Base-by-base conservation (phyloP, 2,329 filamentous ascomycete species). In the Xylaria polymorpha region DNA sequence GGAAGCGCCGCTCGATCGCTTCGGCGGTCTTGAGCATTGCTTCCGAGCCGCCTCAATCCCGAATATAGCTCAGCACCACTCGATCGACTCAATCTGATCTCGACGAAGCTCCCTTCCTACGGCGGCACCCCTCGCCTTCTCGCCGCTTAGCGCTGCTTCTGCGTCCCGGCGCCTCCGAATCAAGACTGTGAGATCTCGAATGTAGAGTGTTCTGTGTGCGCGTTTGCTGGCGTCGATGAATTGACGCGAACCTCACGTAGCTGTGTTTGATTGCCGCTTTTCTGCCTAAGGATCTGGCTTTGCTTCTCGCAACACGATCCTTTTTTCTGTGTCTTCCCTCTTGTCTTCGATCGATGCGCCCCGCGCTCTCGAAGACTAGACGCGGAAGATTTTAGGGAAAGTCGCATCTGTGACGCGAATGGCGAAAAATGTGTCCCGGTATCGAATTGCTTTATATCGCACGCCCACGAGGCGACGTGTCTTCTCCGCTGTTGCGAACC, bases 51-150 rank as follows among this genome's bases (percentile, higher is more conserved):
- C 43, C 57, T 35, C 61, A 20, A 44, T 25, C 41, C 55, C 39
- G 69, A 44, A 50, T 51, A 66, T 9, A 61, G 57, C 61, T 67
- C 59, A 68, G 66, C 62, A 51, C 32, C 20, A 41, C 65, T 68
- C 60, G 70, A 67, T 70, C 43, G 62, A 64, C 41, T 25, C 48
- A 67, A n/a, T 66, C 44, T 73, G 72, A 68, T 73, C 72, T 72
- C 66, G 71, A 68, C 32, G 50, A 46, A 50, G 57, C 72, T 73
- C 68, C 70, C 70, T 64, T 58, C 59, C 48, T 35, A 48, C 44
- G 43, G 66, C 22, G 57, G 68, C 70, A 67, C 66, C 68, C 70
- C 70, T 68, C 59, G 37, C 58, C 56, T 61, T 65, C 39, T 50
- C 59, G 51, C 55, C 64, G 69, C 46, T 71, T 35, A 15, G 69